Evolutionary conservation across 2,329 filamentous ascomycete genomes (phyloP).

Genomic region (Orbilia oligospora): DNA sequence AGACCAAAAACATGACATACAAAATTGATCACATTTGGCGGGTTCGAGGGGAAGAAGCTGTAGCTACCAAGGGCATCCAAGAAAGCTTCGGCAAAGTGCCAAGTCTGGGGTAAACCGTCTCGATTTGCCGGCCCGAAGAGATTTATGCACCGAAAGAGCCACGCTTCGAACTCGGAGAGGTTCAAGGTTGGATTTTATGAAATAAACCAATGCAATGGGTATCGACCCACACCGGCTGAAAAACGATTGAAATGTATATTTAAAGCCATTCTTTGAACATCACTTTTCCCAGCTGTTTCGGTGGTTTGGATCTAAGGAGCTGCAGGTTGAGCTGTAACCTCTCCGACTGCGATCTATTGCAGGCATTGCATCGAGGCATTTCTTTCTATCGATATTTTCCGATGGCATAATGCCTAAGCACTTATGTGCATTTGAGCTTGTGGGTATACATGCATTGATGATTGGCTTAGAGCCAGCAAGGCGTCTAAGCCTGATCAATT

Average conservation of each 20-base stretch:
- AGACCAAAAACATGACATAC: not conserved
- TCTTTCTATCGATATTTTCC: slow-evolving; percentile 25
- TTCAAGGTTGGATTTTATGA: not conserved
- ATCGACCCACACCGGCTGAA: not conserved
- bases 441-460: not conserved
- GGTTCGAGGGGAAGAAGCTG: not conserved
- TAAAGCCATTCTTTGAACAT: no score
- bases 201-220: not conserved
- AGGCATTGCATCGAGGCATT: slow-evolving; percentile 33
- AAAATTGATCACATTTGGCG: not conserved
- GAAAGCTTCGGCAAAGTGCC: slow-evolving; percentile 39
- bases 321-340: slow-evolving; percentile 34
- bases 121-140: slow-evolving; percentile 5
- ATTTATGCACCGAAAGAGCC: not conserved
- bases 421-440: not conserved
- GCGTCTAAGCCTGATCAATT: slow-evolving; percentile 22
- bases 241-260: not conserved
- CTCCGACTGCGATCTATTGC: slow-evolving; percentile 46
- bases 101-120: slow-evolving; percentile 43
- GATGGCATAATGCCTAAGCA: slow-evolving; percentile 11
- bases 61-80: slow-evolving; percentile 2
- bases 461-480: not conserved
- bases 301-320: not conserved
- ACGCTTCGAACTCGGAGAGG: not conserved
- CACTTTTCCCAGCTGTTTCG: not conserved